phyloP scores from a whole-genome alignment of 108 stramenopile species.

The Hondaea fermentalgiana region DNA sequence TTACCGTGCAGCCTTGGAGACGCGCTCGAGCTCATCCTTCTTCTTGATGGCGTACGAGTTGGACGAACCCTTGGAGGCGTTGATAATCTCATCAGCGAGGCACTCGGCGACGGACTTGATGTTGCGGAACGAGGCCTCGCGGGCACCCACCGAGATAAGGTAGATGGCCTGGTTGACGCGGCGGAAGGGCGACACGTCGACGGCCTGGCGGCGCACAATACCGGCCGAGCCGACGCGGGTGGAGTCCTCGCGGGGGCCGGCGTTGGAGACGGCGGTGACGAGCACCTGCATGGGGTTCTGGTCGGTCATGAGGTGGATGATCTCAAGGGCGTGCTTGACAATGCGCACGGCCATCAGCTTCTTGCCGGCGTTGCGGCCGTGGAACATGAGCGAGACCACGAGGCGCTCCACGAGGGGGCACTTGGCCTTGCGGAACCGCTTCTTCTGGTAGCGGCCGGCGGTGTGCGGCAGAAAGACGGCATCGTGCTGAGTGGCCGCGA shows the following conservation, averaged over 20 bases:
- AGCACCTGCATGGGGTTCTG: constrained; percentile 99
- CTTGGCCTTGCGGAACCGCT: constrained; percentile 98
- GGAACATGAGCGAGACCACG: constrained; percentile 92
- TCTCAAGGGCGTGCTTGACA: constrained; percentile 97
- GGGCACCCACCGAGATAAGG: constrained; percentile 90
- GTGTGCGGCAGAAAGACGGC: constrained; percentile 98
- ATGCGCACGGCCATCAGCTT: constrained; percentile 97
- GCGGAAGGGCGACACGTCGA: constrained; percentile 99
- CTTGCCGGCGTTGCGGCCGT: constrained; percentile 98
- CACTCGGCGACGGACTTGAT: constrained; percentile 99
- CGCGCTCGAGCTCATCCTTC: constrained; percentile 99
- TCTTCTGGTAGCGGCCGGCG: constrained; percentile 99
- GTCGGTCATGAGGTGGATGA: constrained; percentile 97
- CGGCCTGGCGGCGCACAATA: constrained; percentile 99
- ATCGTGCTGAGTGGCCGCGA: constrained; percentile 84
- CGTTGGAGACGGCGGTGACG: constrained; percentile 98
- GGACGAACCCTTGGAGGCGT: constrained; percentile 94
- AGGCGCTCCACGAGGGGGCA: constrained; percentile 98
- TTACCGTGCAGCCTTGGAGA: constrained; percentile 99
- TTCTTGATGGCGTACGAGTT: constrained; percentile 99
- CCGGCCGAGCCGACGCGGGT: constrained; percentile 99
- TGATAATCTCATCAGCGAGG: constrained; percentile 98
- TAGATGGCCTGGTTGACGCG: constrained; percentile 98
- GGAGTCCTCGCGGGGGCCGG: constrained; percentile 98
- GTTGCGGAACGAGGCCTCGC: constrained; percentile 98